Conservation (phyloP, 768 basidiomycete genomes). For the Dacryopinax spathularia region DNA sequence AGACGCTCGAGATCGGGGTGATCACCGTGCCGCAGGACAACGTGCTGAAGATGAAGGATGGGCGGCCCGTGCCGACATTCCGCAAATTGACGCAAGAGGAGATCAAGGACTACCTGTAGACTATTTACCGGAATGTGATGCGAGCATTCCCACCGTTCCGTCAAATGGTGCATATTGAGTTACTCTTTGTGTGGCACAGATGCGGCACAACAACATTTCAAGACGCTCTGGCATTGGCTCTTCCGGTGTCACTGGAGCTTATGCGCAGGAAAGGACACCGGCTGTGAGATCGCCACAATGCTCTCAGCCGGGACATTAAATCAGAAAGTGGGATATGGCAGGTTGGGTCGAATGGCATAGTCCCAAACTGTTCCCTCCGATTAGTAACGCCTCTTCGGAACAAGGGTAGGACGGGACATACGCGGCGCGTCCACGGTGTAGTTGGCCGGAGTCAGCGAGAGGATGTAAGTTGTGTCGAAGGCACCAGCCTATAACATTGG, state of each 20-base stretch:
- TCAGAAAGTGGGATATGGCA: background rate
- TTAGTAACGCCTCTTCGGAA: background rate
- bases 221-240: no score
- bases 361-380: no score
- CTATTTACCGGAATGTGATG: constrained; percentile 18
- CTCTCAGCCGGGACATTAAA: no score
- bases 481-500: constrained; percentile 22
- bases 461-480: constrained; percentile 38
- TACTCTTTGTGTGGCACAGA: no score
- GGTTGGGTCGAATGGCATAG: background rate
- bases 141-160: no score
- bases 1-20: constrained; percentile 97
- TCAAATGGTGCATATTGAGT: no score
- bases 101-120: constrained; percentile 87
- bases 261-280: no score
- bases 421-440: constrained; percentile 13
- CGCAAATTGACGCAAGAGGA: constrained; percentile 93
- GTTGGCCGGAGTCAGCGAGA: constrained; percentile 35
- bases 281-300: no score
- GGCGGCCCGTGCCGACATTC: constrained; percentile 71
- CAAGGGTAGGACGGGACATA: background rate
- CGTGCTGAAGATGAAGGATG: constrained; percentile 31
- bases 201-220: no score
- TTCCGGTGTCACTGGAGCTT: no score
- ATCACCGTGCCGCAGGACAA: constrained; percentile 66